Evolutionary conservation across 2,329 filamentous ascomycete genomes (phyloP), one percentile per base, ranked within the genome.

Genomic region (Pseudocercospora pini-densiflorae): DNA sequence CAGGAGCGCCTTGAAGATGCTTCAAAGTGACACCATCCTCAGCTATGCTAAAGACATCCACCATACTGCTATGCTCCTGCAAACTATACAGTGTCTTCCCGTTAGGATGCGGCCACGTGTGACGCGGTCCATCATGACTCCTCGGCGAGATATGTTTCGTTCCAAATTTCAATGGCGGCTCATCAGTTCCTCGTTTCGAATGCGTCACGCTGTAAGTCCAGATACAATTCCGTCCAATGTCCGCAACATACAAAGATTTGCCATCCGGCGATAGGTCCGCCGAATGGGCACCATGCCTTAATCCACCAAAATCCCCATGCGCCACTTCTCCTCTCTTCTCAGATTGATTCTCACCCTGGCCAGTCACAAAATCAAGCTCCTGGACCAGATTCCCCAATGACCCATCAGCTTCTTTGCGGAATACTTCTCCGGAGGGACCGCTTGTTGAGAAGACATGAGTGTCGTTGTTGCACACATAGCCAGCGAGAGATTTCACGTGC

Each of bases 11-110:
- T n/a, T 72, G 65, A 10, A 70, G 65, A 51, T 77, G 73, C 27
- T 73, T 40, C 45, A 77, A 64, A 0, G 71, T 75, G 2, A 73
- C 72, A 3, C 75, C 74, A 45, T 77, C 73, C 1, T 69, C 62
- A 7, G 67, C 69, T 7, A 77, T 68, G 7, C 70, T 54, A 53
- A 78, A 77, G 2, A 76, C 67, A 65, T 78, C 77, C 1, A 79
- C 76, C 65, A 77, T 77, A 63, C 77, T 77, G 40, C 73, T 77
- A 63, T 79, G 77, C 70, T 79, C 77, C 61, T 79, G 76, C 60
- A 79, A 51, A 40, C 70, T 71, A 64, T 79, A 79, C 21, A 79
- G 59, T 2, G 77, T 67, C 47, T 70, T 74, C 1, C 75, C 77
- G 27, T 72, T 76, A 0, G 77, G 76, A 64, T 78, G 76, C 5